phyloP scores from a whole-genome alignment of 1,284 basidiomycete species.

The Sporisorium scitamineum region DNA sequence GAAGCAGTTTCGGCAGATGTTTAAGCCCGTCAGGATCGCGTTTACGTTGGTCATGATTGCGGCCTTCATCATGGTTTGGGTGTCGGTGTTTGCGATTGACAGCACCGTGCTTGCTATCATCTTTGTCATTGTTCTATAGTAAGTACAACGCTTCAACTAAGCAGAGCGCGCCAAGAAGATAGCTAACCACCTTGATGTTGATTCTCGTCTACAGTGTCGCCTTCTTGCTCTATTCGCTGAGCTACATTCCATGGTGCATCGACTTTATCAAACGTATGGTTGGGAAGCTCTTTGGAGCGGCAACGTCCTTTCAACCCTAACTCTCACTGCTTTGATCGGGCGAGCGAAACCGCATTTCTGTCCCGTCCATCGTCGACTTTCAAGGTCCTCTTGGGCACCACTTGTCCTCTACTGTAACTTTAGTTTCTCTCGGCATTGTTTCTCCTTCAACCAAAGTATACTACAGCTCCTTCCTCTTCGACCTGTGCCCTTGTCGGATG shows the following conservation, averaged over 20 bases:
- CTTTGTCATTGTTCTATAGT: conserved; percentile 63
- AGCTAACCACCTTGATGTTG: conserved; percentile 5
- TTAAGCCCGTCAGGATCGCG: conserved; percentile 87
- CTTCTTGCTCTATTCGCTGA: conserved; percentile 50
- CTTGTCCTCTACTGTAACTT: conserved; percentile 17
- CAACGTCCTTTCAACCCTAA: not conserved
- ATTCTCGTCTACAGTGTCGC: conserved; percentile 25
- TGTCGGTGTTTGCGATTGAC: conserved; percentile 58
- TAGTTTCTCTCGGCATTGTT: conserved; percentile 1
- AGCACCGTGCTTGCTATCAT: conserved; percentile 55
- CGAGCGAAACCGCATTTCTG: not conserved
- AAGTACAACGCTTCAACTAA: conserved; percentile 8
- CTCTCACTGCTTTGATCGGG: not conserved
- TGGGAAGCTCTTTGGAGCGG: conserved; percentile 46
- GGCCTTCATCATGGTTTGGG: conserved; percentile 62
- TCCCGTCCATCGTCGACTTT: not conserved
- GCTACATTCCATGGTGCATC: conserved; percentile 56
- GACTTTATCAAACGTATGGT: conserved; percentile 60
- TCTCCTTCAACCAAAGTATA: not conserved
- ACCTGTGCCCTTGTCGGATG: not conserved
- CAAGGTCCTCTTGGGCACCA: not conserved
- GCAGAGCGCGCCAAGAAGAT: not conserved
- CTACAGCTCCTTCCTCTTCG: not conserved
- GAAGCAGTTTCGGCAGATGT: conserved; percentile 77
- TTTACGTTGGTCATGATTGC: conserved; percentile 83